Evolutionary conservation across 2,329 filamentous ascomycete genomes (phyloP), one percentile per base, ranked within the genome.

Genomic region (Zasmidium citrigriseum): DNA sequence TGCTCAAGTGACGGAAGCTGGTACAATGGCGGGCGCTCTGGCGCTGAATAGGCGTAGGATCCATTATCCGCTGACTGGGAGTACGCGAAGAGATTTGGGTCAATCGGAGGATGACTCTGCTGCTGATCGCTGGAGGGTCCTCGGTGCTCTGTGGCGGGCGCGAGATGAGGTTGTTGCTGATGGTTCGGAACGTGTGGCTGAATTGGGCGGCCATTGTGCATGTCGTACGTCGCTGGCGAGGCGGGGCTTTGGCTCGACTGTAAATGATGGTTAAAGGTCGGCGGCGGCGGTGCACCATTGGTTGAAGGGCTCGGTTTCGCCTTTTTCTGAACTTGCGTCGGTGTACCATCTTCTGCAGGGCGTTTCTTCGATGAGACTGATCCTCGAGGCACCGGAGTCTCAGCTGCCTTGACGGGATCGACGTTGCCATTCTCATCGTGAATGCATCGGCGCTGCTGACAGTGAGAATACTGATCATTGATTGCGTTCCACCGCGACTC

Each of bases 361-460:
- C 82, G 78, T 59, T 83, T 81, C 70, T 86, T 86, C 41, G 78
- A 75, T n/a, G 78, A 78, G n/a, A 75, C 76, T 27, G 81, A 81
- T 14, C 82, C 83, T 60, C 85, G 79, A 44, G 85, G 84, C 44
- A 86, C 82, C 2, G 84, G 83, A 22, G 81, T 77, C 67, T 88
- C 85, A 52, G 83, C 82, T 2, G 84, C 83, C 68, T 88, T 88
- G 66, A 86, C 72, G 1, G 85, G 85, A 70, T 88, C 86, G 23
- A 88, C 80, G 56, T 84, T 82, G 51, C 86, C 86, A 63, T 83
- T 81, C 64, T 87, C 84, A 66, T 88, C 85, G 67, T 88, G 86
- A 50, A 88, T 85, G 67, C 86, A 88, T 67, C 86, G 84, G 58
- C 86, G 84, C 85, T 88, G 41, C 9, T 29, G 23, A 11, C 2